Conservation (phyloP, 352 stramenopile species). For the Pythium rishiriense region DNA sequence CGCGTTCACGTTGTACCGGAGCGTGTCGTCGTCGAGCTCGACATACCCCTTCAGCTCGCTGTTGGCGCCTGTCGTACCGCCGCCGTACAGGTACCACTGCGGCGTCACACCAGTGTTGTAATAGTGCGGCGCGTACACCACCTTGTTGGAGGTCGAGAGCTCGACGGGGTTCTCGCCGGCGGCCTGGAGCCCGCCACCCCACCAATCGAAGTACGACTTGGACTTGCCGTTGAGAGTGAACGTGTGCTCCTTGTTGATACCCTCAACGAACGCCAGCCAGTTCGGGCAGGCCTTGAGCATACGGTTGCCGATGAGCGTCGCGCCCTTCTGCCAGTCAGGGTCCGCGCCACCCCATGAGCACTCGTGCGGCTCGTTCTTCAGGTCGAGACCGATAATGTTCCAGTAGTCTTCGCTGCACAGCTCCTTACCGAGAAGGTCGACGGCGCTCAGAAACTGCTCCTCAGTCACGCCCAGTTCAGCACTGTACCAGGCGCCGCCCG, state of each 20-base stretch:
- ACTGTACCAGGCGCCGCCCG: constrained; percentile 68
- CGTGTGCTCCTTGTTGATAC: constrained; percentile 51
- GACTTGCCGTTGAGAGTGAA: constrained; percentile 45
- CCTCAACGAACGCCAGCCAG: constrained; percentile 82
- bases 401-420: constrained; percentile 68
- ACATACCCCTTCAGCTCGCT: constrained; percentile 36
- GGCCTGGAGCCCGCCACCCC: constrained; percentile 67
- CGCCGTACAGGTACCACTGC: constrained; percentile 73
- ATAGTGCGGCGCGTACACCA: constrained; percentile 81
- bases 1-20: constrained; percentile 42
- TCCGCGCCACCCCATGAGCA: constrained; percentile 52
- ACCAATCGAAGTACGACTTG: constrained; percentile 78
- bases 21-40: constrained; percentile 54
- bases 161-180: constrained; percentile 40
- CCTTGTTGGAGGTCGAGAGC: constrained; percentile 62
- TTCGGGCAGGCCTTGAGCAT: constrained; percentile 71
- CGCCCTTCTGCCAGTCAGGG: constrained; percentile 55
- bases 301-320: constrained; percentile 69
- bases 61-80: constrained; percentile 21
- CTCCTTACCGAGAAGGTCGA: constrained; percentile 50
- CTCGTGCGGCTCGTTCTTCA: constrained; percentile 79
- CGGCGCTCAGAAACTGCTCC: constrained; percentile 54
- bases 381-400: constrained; percentile 78
- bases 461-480: constrained; percentile 27
- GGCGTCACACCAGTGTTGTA: constrained; percentile 74